Evolutionary conservation across 805 yeast species (phyloP), one percentile per base, ranked within the genome.

Genomic region (Lachancea dasiensis): DNA sequence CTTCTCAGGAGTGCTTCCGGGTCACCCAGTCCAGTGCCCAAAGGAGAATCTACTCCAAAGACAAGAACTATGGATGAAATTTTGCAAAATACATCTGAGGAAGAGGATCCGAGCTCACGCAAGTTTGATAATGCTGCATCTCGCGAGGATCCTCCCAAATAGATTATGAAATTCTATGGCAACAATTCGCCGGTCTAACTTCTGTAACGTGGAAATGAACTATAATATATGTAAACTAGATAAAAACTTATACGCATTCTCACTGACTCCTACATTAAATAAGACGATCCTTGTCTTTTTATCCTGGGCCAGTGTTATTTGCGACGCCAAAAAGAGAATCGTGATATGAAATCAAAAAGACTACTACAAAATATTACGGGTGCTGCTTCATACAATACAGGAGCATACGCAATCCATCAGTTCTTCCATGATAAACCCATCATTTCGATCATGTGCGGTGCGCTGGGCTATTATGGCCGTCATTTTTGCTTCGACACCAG

Each of bases 1-100:
- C 45, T 38, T 6, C 17, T 38, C 26, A 31, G 37, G 23, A 33
- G 37, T 24, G 16, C 32, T 13, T 26, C 31, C 9, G 33, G 17
- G 14, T 34, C 43, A 13, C 36, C 43, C 15, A 9, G 18, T 7
- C 26, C 38, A 14, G 16, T 18, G 14, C 14, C 28, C 4, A 20
- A 18, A 10, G n/a, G n/a, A 8, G 15, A 3, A 16, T 18, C 8
- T 4, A 17, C 8, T 18, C 22, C 15, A 13, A 25, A 18, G 8
- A n/a, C 14, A n/a, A 38, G 18, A 10, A 31, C 10, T 13, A 4
- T 27, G 4, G 40, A 38, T 15, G 36, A 25, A 20, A 20, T 32
- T 4, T 11, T 32, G 7, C 28, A 31, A 16, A 20, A 27, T 11
- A 14, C 25, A 11, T 22, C 16, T 15, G 18, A 36, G 4, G 33